Evolutionary conservation across 306 rosid genomes (phyloP), one percentile per base, ranked within the genome.

Genomic region (Cucumis melo): DNA sequence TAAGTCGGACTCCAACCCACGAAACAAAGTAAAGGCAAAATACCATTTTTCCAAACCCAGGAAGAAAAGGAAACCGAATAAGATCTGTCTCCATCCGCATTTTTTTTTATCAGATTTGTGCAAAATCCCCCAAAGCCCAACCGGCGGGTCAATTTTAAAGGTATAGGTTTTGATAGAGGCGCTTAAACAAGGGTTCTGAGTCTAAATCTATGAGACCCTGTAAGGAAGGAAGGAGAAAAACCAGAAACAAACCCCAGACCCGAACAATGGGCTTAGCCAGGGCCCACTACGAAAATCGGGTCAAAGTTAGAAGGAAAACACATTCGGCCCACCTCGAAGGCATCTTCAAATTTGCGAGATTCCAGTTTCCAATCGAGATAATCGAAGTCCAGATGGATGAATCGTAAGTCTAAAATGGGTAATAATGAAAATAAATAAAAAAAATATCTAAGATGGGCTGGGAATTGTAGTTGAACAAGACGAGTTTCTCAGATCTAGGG

Each of bases 311-410:
- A 8, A 48, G 5, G 76, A 71, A 71, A 71, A 48, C 5, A 48
- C 76, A 24, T 10, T 72, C 76, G 76, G 76, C 76, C 76, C 76
- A 70, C 58, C 57, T 70, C 0, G 0, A 44, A 5, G 38, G 38
- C 74, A 50, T 50, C 60, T 51, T 72, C 20, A 29, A 50, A 72
- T 16, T 50, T 2, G 13, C 2, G 44, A 50, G 21, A 72, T 50
- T 50, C 20, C 60, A 50, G 21, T 50, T 50, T 72, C 11, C 60
- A 50, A 29, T 16, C 24, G 12, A 48, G 53, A 27, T 14, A 10
- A 72, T 27, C 15, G 21, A 72, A 72, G 76, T 72, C 76, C 76
- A 72, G 44, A 72, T 29, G 76, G 76, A 72, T 27, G 60, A 72
- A 50, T 51, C 42, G 44, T 0, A 27, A 73, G 46, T 27, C 76